phyloP scores from a whole-genome alignment of 768 basidiomycete species.

The Galerina sulciceps region DNA sequence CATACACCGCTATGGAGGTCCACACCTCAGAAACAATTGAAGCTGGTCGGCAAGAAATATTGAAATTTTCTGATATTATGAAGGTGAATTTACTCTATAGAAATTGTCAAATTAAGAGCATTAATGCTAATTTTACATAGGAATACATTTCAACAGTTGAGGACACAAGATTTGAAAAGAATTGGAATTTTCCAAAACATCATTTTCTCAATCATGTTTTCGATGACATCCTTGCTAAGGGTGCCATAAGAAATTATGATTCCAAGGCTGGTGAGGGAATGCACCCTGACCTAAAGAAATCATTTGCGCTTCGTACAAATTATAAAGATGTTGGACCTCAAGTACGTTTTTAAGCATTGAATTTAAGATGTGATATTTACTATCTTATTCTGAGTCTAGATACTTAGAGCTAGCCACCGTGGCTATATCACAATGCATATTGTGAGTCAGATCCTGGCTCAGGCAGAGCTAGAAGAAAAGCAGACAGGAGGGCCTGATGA shows the following conservation, averaged over 20 bases:
- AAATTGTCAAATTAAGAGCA: neutral
- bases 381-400: too few species aligned
- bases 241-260: slow-evolving; percentile 31
- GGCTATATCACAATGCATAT: too few species aligned
- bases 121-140: slow-evolving; percentile 9
- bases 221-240: slow-evolving; percentile 36
- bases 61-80: slow-evolving; percentile 21
- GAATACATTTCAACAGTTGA: slow-evolving; percentile 6
- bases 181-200: slow-evolving; percentile 41
- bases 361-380: too few species aligned
- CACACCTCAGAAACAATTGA: slow-evolving; percentile 35
- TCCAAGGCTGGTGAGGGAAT: slow-evolving; percentile 33
- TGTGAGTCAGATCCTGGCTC: too few species aligned
- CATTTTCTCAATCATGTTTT: slow-evolving; percentile 36
- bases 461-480: too few species aligned
- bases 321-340: slow-evolving; percentile 35
- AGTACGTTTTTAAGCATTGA: slow-evolving; percentile 19
- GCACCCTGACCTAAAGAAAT: slow-evolving; percentile 31
- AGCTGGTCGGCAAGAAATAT: slow-evolving; percentile 22
- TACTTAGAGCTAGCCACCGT: too few species aligned
- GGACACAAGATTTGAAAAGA: slow-evolving; percentile 19
- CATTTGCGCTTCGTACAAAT: slow-evolving; percentile 31
- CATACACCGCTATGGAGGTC: slow-evolving; percentile 30
- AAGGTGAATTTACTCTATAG: slow-evolving; percentile 14
- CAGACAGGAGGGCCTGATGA: too few species aligned